These are phyloP conservation scores for Aureobasidium pullulans DNA, from an alignment of 2,329 filamentous ascomycete species.

Conservation along the genomic window DNA sequence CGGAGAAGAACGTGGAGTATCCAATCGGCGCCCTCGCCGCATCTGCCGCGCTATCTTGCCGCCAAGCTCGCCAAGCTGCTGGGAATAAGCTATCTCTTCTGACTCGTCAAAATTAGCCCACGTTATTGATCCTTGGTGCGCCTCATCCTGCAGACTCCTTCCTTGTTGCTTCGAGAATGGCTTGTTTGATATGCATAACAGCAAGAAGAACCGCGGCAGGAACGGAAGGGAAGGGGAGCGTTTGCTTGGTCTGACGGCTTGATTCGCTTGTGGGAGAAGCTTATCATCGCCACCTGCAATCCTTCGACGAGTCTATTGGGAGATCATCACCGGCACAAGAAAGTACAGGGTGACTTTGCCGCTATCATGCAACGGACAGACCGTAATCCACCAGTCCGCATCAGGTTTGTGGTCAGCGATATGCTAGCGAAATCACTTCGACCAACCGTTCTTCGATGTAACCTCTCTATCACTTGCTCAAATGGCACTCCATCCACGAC, in stretches of 20 bases:
- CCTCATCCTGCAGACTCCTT: background rate
- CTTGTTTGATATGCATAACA: background rate
- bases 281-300: background rate
- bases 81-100: background rate
- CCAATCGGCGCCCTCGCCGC: background rate
- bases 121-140: background rate
- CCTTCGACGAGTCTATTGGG: background rate
- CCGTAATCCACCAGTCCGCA: background rate
- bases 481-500: background rate
- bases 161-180: background rate
- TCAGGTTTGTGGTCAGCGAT: background rate
- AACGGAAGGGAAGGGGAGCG: background rate
- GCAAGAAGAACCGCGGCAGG: background rate
- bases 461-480: background rate
- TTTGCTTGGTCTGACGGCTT: background rate
- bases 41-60: background rate
- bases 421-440: background rate
- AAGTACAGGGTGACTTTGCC: background rate
- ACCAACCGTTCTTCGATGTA: background rate
- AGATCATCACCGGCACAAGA: background rate
- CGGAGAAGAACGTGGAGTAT: background rate
- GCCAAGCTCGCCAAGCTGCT: background rate
- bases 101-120: constrained; percentile 10
- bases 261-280: background rate
- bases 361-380: background rate